Evolutionary conservation across 371 early-diverging fungal genomes (phyloP).

Genomic region (Fennellomyces sp.): DNA sequence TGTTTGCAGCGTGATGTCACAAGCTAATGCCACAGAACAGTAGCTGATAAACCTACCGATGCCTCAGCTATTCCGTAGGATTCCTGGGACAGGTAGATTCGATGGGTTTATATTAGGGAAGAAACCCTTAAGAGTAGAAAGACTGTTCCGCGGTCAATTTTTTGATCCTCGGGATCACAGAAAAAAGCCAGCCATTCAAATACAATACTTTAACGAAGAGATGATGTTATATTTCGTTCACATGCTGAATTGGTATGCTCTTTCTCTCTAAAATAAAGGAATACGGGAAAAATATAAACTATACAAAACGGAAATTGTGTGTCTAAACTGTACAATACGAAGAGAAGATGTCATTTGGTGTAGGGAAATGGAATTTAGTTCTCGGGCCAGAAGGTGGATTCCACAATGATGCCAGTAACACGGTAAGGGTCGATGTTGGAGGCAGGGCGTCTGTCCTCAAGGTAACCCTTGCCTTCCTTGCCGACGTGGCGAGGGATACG

Average conservation of each 20-base stretch:
- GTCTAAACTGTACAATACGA: not conserved
- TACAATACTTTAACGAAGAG: too few species aligned
- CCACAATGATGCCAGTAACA: slow-evolving; percentile 53
- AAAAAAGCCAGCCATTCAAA: too few species aligned
- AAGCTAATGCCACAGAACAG: too few species aligned
- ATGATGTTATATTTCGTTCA: slow-evolving; percentile 1
- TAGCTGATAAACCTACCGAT: too few species aligned
- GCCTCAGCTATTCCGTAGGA: too few species aligned
- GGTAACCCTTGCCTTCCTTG: slow-evolving; percentile 53
- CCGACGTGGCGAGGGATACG: slow-evolving; percentile 58
- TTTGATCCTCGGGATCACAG: too few species aligned
- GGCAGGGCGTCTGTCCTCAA: slow-evolving; percentile 56
- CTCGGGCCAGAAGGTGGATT: slow-evolving; percentile 31
- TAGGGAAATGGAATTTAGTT: slow-evolving; percentile 8
- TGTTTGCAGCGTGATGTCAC: too few species aligned
- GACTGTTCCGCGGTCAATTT: too few species aligned
- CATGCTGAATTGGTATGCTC: slow-evolving; percentile 2
- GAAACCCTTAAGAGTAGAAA: too few species aligned
- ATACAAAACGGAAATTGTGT: not conserved
- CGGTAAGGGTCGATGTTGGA: slow-evolving; percentile 27
- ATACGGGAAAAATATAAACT: not conserved
- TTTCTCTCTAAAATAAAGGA: slow-evolving; percentile 1
- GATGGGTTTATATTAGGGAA: too few species aligned
- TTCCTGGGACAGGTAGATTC: too few species aligned
- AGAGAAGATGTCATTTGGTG: not conserved